Conservation (phyloP, 2,329 filamentous ascomycete species). For the Trichocomaceae sp. region DNA sequence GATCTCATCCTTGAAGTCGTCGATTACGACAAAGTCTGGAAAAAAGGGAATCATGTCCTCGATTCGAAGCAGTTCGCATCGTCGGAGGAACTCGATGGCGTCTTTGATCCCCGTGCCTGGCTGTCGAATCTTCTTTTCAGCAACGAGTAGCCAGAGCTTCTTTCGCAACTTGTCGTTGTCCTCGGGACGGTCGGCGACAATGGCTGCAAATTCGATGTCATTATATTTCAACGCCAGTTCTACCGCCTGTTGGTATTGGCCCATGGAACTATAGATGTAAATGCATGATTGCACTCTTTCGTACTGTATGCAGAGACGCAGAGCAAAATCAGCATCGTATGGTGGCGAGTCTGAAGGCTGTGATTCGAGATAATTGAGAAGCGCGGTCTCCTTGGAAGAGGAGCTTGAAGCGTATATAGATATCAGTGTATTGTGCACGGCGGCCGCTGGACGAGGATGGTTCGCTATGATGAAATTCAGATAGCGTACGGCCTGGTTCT, state of each 20-base stretch:
- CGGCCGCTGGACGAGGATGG: conserved; percentile 71
- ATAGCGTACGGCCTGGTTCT: conserved; percentile 91
- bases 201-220: conserved; percentile 80
- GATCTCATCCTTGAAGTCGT: conserved; percentile 98
- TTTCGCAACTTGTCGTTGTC: conserved; percentile 76
- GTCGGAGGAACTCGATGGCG: conserved; percentile 86
- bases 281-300: conserved; percentile 89
- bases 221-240: conserved; percentile 85
- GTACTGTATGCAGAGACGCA: conserved; percentile 91
- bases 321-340: conserved; percentile 93
- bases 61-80: conserved; percentile 85
- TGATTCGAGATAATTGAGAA: conserved; percentile 82
- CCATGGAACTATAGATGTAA: conserved; percentile 96
- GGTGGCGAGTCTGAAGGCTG: conserved; percentile 78
- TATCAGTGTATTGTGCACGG: conserved; percentile 93
- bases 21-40: conserved; percentile 95
- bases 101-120: conserved; percentile 81
- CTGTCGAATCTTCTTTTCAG: conserved; percentile 79
- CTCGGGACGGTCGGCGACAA: conserved; percentile 77
- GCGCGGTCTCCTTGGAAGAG: conserved; percentile 73
- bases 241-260: conserved; percentile 86
- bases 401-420: conserved; percentile 88
- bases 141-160: conserved; percentile 90
- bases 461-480: conserved; percentile 83
- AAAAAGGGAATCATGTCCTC: conserved; percentile 98